Conservation (phyloP, 1,284 basidiomycete genomes). For the Cerioporus squamosus region DNA sequence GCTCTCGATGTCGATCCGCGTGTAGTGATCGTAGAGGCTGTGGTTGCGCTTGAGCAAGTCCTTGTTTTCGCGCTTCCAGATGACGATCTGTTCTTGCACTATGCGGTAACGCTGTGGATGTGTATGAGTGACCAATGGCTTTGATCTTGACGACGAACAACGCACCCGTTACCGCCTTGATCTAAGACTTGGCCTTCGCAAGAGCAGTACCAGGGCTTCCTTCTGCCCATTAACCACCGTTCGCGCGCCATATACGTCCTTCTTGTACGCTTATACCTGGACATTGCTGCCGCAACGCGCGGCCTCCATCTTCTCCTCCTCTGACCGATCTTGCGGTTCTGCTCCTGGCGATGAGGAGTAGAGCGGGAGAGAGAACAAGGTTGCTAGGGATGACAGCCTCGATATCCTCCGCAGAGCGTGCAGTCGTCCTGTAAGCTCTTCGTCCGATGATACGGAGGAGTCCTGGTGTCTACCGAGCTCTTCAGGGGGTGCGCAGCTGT, state of each 20-base stretch:
- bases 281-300: constrained; percentile 72
- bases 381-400: constrained; percentile 88
- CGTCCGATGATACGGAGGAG: constrained; percentile 76
- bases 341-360: constrained; percentile 81
- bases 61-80: constrained; percentile 63
- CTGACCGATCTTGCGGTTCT: constrained; percentile 89
- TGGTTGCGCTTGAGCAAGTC: constrained; percentile 67
- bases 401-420: constrained; percentile 56
- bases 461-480: constrained; percentile 84
- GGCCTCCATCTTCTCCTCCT: constrained; percentile 75
- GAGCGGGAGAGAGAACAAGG: constrained; percentile 88
- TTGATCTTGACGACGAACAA: not conserved
- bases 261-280: constrained; percentile 78
- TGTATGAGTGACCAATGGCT: constrained; percentile 1
- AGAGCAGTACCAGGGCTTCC: constrained; percentile 60
- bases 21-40: constrained; percentile 70
- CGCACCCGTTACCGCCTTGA: constrained; percentile 74
- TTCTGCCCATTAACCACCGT: constrained; percentile 64
- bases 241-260: constrained; percentile 88
- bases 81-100: constrained; percentile 61
- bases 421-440: constrained; percentile 57
- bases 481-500: constrained; percentile 80
- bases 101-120: constrained; percentile 66
- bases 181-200: constrained; percentile 82
- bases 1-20: constrained; percentile 68